Evolutionary conservation across 305 asterid species (phyloP).

Genomic region (Coffea humblotiana): DNA sequence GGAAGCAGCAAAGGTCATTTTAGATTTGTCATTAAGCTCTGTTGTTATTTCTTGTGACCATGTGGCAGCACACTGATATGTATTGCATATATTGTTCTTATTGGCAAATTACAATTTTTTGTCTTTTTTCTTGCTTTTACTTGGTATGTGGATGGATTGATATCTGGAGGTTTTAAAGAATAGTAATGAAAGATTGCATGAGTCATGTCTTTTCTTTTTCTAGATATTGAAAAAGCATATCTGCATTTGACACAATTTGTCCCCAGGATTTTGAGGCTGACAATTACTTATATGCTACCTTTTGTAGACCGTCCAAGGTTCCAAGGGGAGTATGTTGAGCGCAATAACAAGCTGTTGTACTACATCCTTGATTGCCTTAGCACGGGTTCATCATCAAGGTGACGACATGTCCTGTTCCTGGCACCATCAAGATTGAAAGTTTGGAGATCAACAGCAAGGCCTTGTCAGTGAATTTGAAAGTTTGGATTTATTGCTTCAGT

Average conservation of each 20-base stretch:
- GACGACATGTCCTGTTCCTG: constrained; percentile 25
- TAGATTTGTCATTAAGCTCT: no score
- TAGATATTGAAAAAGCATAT: background rate
- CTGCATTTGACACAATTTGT: background rate
- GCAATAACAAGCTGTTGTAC: constrained; percentile 21
- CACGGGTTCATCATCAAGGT: no score
- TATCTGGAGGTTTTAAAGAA: no score
- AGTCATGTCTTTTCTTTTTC: no score
- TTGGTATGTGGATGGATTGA: background rate
- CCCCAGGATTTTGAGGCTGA: background rate
- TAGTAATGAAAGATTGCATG: no score
- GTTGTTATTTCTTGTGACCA: no score
- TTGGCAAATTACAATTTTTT: no score
- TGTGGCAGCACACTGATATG: no score
- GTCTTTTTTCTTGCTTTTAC: background rate
- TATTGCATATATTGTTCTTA: background rate
- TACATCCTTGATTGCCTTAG: constrained; percentile 23
- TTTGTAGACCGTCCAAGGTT: constrained; percentile 16
- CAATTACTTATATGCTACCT: background rate
- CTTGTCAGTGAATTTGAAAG: constrained; percentile 13
- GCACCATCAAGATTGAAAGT: constrained; percentile 26
- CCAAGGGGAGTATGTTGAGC: constrained; percentile 17
- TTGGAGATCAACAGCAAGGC: constrained; percentile 12
- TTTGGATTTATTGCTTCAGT: constrained; percentile 12
- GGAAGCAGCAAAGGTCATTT: no score